These are phyloP conservation scores for Aspergillus puulaauensis DNA, from an alignment of 2,329 filamentous ascomycete species.

Conservation along the genomic window DNA sequence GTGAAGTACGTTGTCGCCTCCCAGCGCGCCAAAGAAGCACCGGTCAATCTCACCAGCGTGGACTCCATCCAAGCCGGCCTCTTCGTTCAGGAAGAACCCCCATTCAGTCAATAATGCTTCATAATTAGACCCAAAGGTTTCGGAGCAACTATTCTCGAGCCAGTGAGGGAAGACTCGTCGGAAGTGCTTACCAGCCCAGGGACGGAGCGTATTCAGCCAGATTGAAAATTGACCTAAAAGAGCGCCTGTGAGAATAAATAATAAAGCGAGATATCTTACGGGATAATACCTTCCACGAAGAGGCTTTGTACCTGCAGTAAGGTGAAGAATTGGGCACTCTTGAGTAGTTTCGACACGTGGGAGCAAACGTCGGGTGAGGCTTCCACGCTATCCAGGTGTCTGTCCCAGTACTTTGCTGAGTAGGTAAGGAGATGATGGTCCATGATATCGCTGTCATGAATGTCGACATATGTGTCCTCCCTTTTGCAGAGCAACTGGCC, in stretches of 20 bases:
- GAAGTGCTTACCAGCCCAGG: no score
- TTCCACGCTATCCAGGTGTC: neutral
- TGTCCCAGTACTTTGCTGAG: conserved; percentile 8
- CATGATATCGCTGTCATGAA: neutral
- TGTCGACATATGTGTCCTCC: neutral
- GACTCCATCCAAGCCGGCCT: neutral
- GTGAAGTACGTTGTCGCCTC: neutral
- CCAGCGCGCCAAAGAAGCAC: conserved; percentile 6
- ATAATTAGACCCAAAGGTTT: neutral
- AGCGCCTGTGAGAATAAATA: no score
- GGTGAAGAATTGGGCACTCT: neutral
- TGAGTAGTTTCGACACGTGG: neutral
- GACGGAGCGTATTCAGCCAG: no score
- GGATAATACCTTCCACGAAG: neutral
- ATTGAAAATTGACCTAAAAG: no score
- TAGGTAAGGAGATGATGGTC: neutral
- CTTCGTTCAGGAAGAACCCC: neutral
- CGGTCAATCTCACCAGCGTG: conserved; percentile 3
- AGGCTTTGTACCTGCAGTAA: conserved; percentile 5
- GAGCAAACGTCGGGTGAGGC: neutral
- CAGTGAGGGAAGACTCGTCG: no score
- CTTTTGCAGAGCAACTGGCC: neutral
- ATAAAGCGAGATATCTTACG: no score
- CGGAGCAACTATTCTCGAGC: no score
- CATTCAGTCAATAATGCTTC: conserved; percentile 1